Base-by-base conservation (phyloP, 441 rosid genomes). In the Populus trichocarpa region DNA sequence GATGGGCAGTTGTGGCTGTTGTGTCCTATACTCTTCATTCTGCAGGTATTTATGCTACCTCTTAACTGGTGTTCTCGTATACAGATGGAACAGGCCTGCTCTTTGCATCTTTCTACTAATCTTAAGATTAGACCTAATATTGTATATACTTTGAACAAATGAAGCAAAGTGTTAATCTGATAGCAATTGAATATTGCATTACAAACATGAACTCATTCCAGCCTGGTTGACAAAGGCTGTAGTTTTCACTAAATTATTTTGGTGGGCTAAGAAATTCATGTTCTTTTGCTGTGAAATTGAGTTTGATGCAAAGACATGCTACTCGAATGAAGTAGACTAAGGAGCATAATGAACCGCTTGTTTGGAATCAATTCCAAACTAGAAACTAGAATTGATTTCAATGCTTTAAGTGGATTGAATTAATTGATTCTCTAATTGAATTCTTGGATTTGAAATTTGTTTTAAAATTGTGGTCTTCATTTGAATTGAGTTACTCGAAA, bases 1-100 rank as follows among this genome's bases (percentile, higher is more conserved):
- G 94, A 92, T 75, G 98, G 99, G 40, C 98, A 96, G 63, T 77
- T 96, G 79, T 94, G 89, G 99, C 84, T 96, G 42, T 83, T 96
- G 84, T 96, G 91, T 79, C 99, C 98, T 69, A 83, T 94, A 76
- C 96, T 96, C 79, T 96, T 96, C 85, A 82, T 87, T 80, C 73
- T 96, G 89, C 99, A 96, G 99, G 99, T 94, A 78, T 83, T 57
- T 76, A 32, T 57, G 12, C 73, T 78, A 12, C 30, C 23, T 66
- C 33, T 53, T 76, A 53, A 30, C 35, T 18, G 26, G 66, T 65
- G 32, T 22, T 72, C 20, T 59, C 23, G 8, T 73, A 35, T 3
- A 40, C 5, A 59, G 35, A 33, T 61, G 38, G 35, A 67, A 67
- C 6, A 22, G 65, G 18, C 33, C 36, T 30, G 22, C 40, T 73